Evolutionary conservation across 2,329 filamentous ascomycete genomes (phyloP), one percentile per base, ranked within the genome.

Genomic region (Epichloe brachyelytri): DNA sequence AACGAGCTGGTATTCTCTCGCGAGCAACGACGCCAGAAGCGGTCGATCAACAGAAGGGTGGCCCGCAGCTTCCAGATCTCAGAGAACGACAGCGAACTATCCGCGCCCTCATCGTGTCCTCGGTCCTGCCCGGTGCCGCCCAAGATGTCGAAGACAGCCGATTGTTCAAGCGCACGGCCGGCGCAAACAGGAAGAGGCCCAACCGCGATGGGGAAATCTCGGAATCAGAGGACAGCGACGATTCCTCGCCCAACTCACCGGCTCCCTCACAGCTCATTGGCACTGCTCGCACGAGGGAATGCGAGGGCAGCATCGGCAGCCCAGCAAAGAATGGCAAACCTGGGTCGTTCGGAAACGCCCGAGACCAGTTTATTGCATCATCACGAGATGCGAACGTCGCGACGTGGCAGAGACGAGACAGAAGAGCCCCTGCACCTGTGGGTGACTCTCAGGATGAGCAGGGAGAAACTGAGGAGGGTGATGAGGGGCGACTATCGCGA

Each of bases 41-140:
- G 93, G 46, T 95, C 93, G 6, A 87, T 95, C 59, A 97, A 96
- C 65, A 79, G 93, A 55, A 82, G 93, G 93, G 93, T 56, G 93
- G 93, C 0, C 93, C 93, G 5, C 86, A 88, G 53, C 73, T 98
- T 40, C 93, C 93, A n/a, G 93, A 98, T 69, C 80, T 98, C 53
- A 95, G 94, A 65, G 93, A 98, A 60, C 80, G 90, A 50, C 91
- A 93, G 68, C 82, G 91, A 48, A 97, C 93, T 1, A 91, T 97
- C 51, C 82, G 93, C 45, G 96, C 91, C 0, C 77, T 96, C 58
- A 79, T 97, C 49, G 88, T 98, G 1, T 96, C 91, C 10, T 90
- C 88, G 3, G 89, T 95, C 19, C 79, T 98, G 53, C 93, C 93
- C 15, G 93, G 91, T 22, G 88, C 88, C 4, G 91, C 86, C 4